These are phyloP conservation scores for Sarocladium kiliense DNA, from an alignment of 2,329 filamentous ascomycete genomes.

Conservation along the genomic window DNA sequence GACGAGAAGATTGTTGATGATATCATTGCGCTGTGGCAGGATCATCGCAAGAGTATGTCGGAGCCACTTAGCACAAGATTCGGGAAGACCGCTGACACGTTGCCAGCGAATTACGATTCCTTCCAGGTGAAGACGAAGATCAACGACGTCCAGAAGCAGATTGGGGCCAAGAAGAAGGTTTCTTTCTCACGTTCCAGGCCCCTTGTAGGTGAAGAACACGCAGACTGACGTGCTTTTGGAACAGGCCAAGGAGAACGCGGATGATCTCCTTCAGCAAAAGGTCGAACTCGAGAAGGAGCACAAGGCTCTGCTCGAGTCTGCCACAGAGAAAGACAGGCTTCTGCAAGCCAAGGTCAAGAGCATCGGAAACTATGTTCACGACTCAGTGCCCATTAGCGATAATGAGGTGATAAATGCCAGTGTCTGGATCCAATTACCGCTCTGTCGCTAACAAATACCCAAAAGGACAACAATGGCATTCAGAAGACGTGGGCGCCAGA, in stretches of 20 bases:
- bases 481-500: conserved; percentile 78
- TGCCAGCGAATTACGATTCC: conserved; percentile 61
- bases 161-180: conserved; percentile 86
- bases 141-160: conserved; percentile 85
- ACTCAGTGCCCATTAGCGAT: conserved; percentile 75
- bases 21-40: conserved; percentile 81
- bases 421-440: neutral
- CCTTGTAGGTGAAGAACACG: neutral
- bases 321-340: conserved; percentile 67
- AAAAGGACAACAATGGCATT: conserved; percentile 70
- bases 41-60: conserved; percentile 67
- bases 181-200: no score
- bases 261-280: conserved; percentile 75
- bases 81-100: conserved; percentile 9
- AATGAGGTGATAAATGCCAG: conserved; percentile 55
- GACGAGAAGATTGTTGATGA: conserved; percentile 83
- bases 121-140: conserved; percentile 80
- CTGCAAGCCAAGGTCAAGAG: conserved; percentile 75
- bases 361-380: conserved; percentile 71
- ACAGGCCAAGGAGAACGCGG: conserved; percentile 79
- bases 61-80: neutral
- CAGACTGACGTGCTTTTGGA: neutral
- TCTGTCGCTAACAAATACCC: neutral
- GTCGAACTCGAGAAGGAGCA: conserved; percentile 73
- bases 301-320: conserved; percentile 70